Percentiles rank a stretch among this genome's conserved stretches.
Conservation (phyloP, 2,329 filamentous ascomycete species). For the Fonsecaea multimorphosa region DNA sequence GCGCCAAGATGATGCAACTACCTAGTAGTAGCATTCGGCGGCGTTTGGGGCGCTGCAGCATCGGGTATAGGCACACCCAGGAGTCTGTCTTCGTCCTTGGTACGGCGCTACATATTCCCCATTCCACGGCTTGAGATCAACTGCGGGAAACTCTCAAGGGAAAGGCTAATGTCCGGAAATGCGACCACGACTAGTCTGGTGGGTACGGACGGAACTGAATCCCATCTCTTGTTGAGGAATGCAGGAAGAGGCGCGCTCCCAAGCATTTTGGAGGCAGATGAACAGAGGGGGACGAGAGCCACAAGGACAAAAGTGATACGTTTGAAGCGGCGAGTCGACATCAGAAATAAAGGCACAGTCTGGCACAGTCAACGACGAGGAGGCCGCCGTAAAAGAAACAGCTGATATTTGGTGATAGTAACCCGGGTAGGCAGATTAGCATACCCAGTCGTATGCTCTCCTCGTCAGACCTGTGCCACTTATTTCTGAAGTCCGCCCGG, state of each 20-base stretch:
- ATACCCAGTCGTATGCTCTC: no score
- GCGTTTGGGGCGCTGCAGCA: not conserved
- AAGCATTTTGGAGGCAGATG: not conserved
- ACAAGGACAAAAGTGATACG: not conserved
- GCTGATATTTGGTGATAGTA: no score
- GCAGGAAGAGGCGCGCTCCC: not conserved
- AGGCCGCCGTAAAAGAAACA: no score
- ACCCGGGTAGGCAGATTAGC: no score
- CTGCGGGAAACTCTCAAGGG: not conserved
- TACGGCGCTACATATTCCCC: not conserved
- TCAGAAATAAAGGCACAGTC: no score
- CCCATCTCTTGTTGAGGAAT: constrained; percentile 2
- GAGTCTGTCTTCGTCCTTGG: not conserved
- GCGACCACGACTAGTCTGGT: not conserved
- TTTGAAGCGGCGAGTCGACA: no score
- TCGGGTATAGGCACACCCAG: not conserved
- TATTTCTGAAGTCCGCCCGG: no score
- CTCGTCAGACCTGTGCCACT: no score
- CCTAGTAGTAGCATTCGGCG: no score
- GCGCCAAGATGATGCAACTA: not conserved
- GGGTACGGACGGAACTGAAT: constrained; percentile 1
- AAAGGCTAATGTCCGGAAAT: not conserved
- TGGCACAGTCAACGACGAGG: no score
- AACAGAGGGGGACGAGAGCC: constrained; percentile 4
- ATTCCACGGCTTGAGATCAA: not conserved